These are phyloP conservation scores for Backusella circina DNA, from an alignment of 192 early-diverging fungal species.

Conservation along the genomic window DNA sequence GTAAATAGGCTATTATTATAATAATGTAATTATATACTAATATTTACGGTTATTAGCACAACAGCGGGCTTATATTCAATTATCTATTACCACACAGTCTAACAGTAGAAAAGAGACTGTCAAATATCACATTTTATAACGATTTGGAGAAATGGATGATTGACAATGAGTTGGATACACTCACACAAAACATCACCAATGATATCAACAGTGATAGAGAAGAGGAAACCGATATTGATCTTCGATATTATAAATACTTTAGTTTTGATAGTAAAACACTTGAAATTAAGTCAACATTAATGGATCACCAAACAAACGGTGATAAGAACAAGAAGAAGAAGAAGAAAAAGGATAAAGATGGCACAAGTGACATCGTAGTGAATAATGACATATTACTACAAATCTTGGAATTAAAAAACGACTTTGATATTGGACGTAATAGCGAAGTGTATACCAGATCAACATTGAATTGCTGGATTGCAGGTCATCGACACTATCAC, in stretches of 20 bases:
- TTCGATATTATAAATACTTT: constrained; percentile 23
- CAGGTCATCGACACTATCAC: constrained; percentile 39
- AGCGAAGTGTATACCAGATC: constrained; percentile 53
- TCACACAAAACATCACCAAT: not conserved
- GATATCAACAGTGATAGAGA: constrained; percentile 4
- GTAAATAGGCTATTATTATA: not conserved
- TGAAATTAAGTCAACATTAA: constrained; percentile 45
- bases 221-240: not conserved
- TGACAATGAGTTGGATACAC: constrained; percentile 10
- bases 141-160: constrained; percentile 21
- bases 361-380: constrained; percentile 17
- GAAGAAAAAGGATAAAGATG: not conserved
- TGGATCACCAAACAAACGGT: not conserved
- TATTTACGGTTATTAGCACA: constrained; percentile 13
- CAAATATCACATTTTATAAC: constrained; percentile 22
- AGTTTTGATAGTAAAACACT: constrained; percentile 45
- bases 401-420: constrained; percentile 49
- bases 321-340: not conserved
- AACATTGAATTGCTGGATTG: constrained; percentile 50
- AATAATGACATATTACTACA: constrained; percentile 46
- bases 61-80: constrained; percentile 19
- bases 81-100: constrained; percentile 21
- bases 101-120: constrained; percentile 9
- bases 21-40: not conserved
- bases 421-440: constrained; percentile 47